Percentiles rank a stretch among this genome's conserved stretches.
Conservation (phyloP, 2,329 filamentous ascomycete species). For the Cadophora luteo-olivacea region DNA sequence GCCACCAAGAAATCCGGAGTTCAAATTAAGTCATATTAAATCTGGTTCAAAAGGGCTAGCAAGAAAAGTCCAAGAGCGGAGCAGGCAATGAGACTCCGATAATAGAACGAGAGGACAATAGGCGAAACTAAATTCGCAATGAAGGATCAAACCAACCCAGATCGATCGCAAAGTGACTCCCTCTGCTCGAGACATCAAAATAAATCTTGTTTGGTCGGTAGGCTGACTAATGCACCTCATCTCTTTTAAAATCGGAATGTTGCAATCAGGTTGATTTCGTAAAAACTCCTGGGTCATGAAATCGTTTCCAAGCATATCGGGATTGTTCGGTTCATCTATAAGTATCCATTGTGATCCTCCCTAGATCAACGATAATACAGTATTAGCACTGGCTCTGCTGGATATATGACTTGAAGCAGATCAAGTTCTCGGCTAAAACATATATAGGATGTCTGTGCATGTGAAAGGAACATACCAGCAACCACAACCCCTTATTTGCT, state of each 20-base stretch:
- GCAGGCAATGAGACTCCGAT: background rate
- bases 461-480: background rate
- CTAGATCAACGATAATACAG: background rate
- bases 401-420: too few species aligned
- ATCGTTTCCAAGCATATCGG: constrained; percentile 25
- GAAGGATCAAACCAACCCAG: constrained; percentile 13
- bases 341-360: constrained; percentile 30
- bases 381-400: background rate
- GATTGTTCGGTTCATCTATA: constrained; percentile 28
- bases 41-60: too few species aligned
- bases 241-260: constrained; percentile 27
- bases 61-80: too few species aligned
- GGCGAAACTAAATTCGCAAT: background rate
- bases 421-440: too few species aligned
- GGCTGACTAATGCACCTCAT: constrained; percentile 27
- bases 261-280: constrained; percentile 21
- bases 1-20: too few species aligned
- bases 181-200: constrained; percentile 28
- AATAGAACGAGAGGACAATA: too few species aligned
- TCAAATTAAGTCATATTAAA: too few species aligned
- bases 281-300: constrained; percentile 31
- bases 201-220: constrained; percentile 23
- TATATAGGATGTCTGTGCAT: too few species aligned
- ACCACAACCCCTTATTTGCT: constrained; percentile 26
- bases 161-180: constrained; percentile 25